Percentiles rank a stretch among this genome's conserved stretches.
Conservation (phyloP, 768 basidiomycete genomes). For the Lactarius sp. region DNA sequence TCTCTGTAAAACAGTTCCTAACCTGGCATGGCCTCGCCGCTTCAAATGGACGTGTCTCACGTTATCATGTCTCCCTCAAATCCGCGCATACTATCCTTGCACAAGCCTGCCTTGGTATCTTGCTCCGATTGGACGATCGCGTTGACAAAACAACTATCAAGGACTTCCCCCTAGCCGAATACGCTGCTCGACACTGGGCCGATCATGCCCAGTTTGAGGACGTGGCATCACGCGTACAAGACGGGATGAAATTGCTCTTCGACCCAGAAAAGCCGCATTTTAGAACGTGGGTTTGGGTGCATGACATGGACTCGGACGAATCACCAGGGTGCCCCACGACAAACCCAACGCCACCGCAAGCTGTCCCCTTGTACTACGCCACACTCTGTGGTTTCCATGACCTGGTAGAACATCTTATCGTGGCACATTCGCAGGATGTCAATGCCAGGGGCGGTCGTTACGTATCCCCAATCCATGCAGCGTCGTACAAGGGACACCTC, state of each 20-base stretch:
- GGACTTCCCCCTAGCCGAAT: too few relatives aligned
- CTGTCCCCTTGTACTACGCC: background rate
- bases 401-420: background rate
- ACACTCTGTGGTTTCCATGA: background rate
- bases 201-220: background rate
- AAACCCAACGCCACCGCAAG: background rate
- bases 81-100: background rate
- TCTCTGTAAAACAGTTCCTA: conserved; percentile 3
- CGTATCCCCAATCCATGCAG: background rate
- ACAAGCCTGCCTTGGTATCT: background rate
- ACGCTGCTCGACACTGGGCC: background rate
- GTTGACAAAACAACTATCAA: background rate
- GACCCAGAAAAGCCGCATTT: background rate
- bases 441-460: background rate
- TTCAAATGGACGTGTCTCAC: background rate
- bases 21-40: background rate
- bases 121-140: background rate
- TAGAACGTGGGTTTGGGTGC: background rate
- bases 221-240: background rate
- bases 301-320: background rate
- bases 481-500: too few relatives aligned
- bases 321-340: background rate
- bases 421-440: background rate
- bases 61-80: background rate
- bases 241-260: background rate